phyloP scores from a whole-genome alignment of 495 filamentous ascomycete genomes.

The Penicillium longicatenatum region DNA sequence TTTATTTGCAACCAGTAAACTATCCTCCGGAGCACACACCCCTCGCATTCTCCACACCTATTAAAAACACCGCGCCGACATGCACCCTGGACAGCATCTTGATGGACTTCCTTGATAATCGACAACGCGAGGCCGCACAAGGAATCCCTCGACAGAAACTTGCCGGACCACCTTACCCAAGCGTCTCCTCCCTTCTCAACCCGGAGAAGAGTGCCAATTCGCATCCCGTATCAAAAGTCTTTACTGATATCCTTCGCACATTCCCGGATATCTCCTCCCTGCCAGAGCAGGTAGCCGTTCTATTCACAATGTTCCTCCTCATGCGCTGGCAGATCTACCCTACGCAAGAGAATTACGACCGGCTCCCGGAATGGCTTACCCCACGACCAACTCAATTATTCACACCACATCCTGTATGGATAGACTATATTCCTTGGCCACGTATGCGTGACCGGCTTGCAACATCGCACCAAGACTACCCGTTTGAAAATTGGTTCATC shows the following conservation, averaged over 20 bases:
- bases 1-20: conserved; percentile 29
- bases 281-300: conserved; percentile 74
- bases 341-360: conserved; percentile 70
- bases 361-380: conserved; percentile 66
- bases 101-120: conserved; percentile 72
- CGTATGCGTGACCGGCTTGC: conserved; percentile 67
- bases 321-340: conserved; percentile 83
- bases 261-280: conserved; percentile 70
- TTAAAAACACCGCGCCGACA: conserved; percentile 62
- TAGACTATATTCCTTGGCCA: conserved; percentile 77
- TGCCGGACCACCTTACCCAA: conserved; percentile 73
- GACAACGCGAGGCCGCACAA: conserved; percentile 62
- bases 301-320: conserved; percentile 81
- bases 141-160: conserved; percentile 61
- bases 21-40: conserved; percentile 25
- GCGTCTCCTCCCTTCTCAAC: conserved; percentile 71
- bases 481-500: conserved; percentile 78
- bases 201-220: conserved; percentile 59
- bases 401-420: conserved; percentile 70
- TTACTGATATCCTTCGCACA: conserved; percentile 75
- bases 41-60: conserved; percentile 48
- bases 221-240: conserved; percentile 77
- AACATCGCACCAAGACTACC: conserved; percentile 46
- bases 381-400: conserved; percentile 64
- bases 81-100: conserved; percentile 75